Percentiles rank a stretch among this genome's conserved stretches.
Conservation (phyloP, 23 red algal species). For the Cyanidioschyzon merolae region DNA sequence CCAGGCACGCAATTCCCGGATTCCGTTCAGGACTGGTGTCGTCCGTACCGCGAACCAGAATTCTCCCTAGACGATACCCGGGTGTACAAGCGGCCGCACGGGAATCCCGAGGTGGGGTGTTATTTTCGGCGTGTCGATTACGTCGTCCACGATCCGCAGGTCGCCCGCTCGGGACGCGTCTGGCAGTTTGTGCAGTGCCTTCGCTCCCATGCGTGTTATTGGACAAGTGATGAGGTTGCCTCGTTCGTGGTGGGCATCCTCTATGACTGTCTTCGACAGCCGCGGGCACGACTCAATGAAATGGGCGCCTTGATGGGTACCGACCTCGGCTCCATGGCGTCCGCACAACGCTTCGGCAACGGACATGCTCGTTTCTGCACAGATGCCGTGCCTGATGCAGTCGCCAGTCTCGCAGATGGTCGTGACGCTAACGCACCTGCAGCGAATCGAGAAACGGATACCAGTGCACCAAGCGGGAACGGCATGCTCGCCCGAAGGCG, state of each 20-base stretch:
- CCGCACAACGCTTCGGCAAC: neutral
- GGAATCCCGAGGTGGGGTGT: too few relatives aligned
- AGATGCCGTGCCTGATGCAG: neutral
- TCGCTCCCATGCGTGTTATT: slow-evolving; percentile 11
- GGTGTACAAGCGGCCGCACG: too few relatives aligned
- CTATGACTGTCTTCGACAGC: neutral
- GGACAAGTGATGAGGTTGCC: slow-evolving; percentile 7
- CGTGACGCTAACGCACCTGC: neutral
- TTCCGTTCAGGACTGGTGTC: too few relatives aligned
- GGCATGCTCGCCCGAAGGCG: neutral
- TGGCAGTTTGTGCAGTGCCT: slow-evolving; percentile 19
- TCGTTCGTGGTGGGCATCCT: slow-evolving; percentile 4
- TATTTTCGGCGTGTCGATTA: slow-evolving; percentile 11
- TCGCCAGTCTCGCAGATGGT: neutral
- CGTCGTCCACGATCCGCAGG: slow-evolving; percentile 13
- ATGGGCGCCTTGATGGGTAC: neutral
- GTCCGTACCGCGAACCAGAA: too few relatives aligned
- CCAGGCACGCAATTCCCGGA: too few relatives aligned
- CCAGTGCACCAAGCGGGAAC: neutral
- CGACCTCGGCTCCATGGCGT: neutral
- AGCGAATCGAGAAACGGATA: neutral
- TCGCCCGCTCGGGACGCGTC: slow-evolving; percentile 1
- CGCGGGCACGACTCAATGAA: neutral
- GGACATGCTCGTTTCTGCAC: too few relatives aligned
- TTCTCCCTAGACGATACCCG: too few relatives aligned